Evolutionary conservation across 2,329 filamentous ascomycete species (phyloP).

Genomic region (Raffaelea arxii): DNA sequence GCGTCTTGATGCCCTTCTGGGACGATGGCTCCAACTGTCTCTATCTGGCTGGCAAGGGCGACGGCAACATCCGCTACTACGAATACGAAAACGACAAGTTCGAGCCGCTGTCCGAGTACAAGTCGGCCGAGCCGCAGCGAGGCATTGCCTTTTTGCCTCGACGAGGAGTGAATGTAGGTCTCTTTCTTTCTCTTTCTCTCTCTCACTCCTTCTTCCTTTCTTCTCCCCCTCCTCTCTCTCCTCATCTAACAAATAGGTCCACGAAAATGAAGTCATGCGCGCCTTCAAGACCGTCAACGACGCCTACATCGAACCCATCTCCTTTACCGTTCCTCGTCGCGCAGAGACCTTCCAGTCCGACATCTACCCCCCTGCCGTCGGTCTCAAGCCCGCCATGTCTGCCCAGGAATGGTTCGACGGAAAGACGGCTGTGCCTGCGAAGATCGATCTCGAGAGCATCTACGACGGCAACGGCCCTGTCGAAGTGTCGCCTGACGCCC

Average conservation of each 20-base stretch:
- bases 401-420: constrained; percentile 78
- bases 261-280: constrained; percentile 93
- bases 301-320: constrained; percentile 87
- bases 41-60: constrained; percentile 94
- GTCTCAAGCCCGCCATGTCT: constrained; percentile 70
- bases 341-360: constrained; percentile 95
- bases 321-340: constrained; percentile 89
- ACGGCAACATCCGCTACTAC: constrained; percentile 98
- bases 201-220: too few relatives aligned
- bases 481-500: constrained; percentile 64
- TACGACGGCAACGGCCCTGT: constrained; percentile 77
- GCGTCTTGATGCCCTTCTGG: constrained; percentile 99
- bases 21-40: constrained; percentile 92
- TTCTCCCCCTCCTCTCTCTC: too few relatives aligned
- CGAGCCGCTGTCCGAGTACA: constrained; percentile 93
- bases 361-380: constrained; percentile 82
- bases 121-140: constrained; percentile 89
- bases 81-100: constrained; percentile 99
- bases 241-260: too few relatives aligned
- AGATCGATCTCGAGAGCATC: constrained; percentile 86
- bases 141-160: constrained; percentile 92
- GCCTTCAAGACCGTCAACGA: constrained; percentile 98
- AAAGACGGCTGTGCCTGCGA: constrained; percentile 74
- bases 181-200: not conserved
- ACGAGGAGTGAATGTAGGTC: constrained; percentile 75